Conservation (phyloP, 176 grass and related monocot species). For the Triticum monococcum region DNA sequence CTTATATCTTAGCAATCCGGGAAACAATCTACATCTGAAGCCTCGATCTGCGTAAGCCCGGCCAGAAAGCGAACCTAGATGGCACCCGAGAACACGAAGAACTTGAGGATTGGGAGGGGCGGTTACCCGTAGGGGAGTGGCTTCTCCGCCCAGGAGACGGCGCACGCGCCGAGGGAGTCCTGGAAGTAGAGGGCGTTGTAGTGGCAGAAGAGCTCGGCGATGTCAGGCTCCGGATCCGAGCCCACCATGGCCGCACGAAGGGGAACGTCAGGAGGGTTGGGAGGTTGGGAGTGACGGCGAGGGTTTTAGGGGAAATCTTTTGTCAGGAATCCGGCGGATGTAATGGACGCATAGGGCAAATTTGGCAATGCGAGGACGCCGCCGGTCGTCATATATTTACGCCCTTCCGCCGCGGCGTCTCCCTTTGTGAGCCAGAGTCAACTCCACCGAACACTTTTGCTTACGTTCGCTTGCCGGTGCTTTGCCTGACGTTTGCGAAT, state of each 20-base stretch:
- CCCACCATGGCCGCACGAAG: constrained; percentile 30
- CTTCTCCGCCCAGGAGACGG: constrained; percentile 50
- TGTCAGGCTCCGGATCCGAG: constrained; percentile 44
- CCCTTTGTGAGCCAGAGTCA: neutral
- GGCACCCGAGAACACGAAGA: neutral
- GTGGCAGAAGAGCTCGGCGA: constrained; percentile 64
- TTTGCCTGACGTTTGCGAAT: neutral
- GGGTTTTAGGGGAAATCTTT: constrained; percentile 36
- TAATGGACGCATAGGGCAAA: neutral
- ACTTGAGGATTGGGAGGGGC: neutral
- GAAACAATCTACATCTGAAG: neutral
- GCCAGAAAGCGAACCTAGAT: neutral
- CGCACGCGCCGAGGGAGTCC: constrained; percentile 57
- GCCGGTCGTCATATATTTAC: neutral
- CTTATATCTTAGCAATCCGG: neutral
- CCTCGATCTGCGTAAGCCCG: neutral
- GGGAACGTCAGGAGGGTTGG: neutral
- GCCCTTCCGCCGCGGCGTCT: neutral
- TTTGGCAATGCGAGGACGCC: neutral
- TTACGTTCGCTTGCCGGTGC: neutral
- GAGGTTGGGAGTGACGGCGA: neutral
- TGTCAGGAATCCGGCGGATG: constrained; percentile 7
- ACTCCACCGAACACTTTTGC: neutral
- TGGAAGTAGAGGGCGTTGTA: constrained; percentile 77
- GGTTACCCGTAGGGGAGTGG: constrained; percentile 31